phyloP scores from a whole-genome alignment of 1,284 basidiomycete genomes.

The Rhodotorula glutinis region DNA sequence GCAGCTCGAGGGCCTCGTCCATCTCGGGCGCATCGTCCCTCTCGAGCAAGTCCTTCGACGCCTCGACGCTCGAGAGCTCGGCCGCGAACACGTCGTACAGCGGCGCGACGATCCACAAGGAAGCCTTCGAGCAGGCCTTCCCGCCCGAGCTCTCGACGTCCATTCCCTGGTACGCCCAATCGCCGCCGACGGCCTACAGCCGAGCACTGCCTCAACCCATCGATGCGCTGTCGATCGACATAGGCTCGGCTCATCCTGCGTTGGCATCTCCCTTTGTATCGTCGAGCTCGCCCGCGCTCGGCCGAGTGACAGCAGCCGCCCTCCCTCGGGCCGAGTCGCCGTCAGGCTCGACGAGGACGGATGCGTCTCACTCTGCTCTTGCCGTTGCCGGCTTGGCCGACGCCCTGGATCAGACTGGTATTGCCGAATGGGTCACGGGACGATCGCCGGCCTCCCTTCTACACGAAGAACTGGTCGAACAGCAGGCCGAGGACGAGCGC shows the following conservation, averaged over 20 bases:
- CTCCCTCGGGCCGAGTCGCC: background rate
- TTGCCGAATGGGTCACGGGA: background rate
- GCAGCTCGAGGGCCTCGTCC: slow-evolving; percentile 14
- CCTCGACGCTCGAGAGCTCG: slow-evolving; percentile 28
- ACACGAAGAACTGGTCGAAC: background rate
- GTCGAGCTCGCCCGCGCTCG: background rate
- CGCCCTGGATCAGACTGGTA: background rate
- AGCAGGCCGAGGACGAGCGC: background rate
- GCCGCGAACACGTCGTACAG: slow-evolving; percentile 13
- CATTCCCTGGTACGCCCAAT: slow-evolving; percentile 1
- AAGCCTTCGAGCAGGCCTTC: slow-evolving; percentile 3
- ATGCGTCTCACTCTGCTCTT: too few relatives aligned
- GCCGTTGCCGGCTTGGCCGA: background rate
- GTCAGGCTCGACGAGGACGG: too few relatives aligned
- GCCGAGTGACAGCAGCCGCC: background rate
- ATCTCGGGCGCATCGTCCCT: slow-evolving; percentile 9
- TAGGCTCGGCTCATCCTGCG: slow-evolving; percentile 1
- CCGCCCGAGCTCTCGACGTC: slow-evolving; percentile 1
- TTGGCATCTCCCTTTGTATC: slow-evolving; percentile 10
- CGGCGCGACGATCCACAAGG: slow-evolving; percentile 6
- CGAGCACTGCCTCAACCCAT: slow-evolving; percentile 7
- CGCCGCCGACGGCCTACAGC: background rate
- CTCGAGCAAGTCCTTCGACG: slow-evolving; percentile 19
- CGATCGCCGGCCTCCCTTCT: background rate
- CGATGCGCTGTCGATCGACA: background rate